Percentiles rank a stretch among this genome's conserved stretches.
phyloP scores from a whole-genome alignment of 1,284 basidiomycete species.

The Trametes hirsuta region DNA sequence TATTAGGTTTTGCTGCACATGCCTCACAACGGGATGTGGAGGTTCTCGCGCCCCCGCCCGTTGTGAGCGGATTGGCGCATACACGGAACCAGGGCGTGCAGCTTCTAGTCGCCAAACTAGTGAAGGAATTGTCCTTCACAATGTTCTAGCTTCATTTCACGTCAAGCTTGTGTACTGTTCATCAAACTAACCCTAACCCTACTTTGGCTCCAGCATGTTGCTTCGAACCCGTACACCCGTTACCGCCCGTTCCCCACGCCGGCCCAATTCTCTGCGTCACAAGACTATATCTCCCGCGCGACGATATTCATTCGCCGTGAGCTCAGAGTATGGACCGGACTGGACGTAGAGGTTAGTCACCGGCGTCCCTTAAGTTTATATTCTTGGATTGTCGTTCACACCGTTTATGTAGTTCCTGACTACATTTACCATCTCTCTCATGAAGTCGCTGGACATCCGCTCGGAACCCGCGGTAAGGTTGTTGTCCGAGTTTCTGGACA shows the following conservation, averaged over 20 bases:
- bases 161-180: slow-evolving; percentile 11
- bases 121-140: background rate
- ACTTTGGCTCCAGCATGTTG: slow-evolving; percentile 66
- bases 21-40: no score
- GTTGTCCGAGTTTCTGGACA: slow-evolving; percentile 83
- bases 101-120: no score
- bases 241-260: slow-evolving; percentile 84
- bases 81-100: background rate
- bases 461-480: slow-evolving; percentile 83
- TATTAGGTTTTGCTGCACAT: no score
- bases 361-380: background rate
- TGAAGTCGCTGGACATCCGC: slow-evolving; percentile 87
- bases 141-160: slow-evolving; percentile 1
- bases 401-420: slow-evolving; percentile 60
- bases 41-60: no score
- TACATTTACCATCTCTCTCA: slow-evolving; percentile 80
- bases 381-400: background rate
- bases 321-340: slow-evolving; percentile 78
- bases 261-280: slow-evolving; percentile 74
- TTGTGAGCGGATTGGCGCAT: no score
- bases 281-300: slow-evolving; percentile 72
- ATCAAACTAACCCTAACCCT: slow-evolving; percentile 16
- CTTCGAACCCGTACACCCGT: slow-evolving; percentile 80
- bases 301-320: slow-evolving; percentile 84
- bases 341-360: slow-evolving; percentile 77